Base-by-base conservation (phyloP, 75 land plant species). In the Pinus tabuliformis region DNA sequence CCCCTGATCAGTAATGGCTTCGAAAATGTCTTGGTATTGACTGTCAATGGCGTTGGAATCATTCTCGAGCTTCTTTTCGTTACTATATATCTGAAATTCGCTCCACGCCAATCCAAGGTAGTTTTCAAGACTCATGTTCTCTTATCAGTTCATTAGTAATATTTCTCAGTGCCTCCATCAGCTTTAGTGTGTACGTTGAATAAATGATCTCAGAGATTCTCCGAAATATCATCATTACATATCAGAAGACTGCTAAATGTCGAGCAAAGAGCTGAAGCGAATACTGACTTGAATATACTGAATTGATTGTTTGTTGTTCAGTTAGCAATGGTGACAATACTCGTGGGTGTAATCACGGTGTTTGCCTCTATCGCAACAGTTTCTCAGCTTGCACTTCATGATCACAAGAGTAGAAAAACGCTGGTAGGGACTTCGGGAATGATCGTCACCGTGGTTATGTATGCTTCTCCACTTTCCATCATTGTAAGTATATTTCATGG, bases 11-110 rank as follows among this genome's bases (percentile, higher is more conserved):
- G 26, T 26, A 26, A 45, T 45, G 49, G 49, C 49, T 82, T 81
- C 86, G 82, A 91, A 73, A 85, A 86, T 56, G 68, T 88, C 58
- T 84, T 82, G 22, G 64, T 91, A 24, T 56, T 91, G 62, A 91
- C 88, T 79, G 86, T 91, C 72, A 88, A 91, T 76, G 93, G 84
- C 70, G 17, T 83, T 17, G 93, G 90, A 22, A 73, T 83, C 57
- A 58, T 84, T 36, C 77, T 91, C 16, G 90, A 91, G 83, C 7
- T 76, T 20, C 75, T 87, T 52, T 91, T 85, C 88, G 81, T 91
- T n/a, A 3, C 61, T 57, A 88, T 86, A 15, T 88, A 81, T 45
- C 63, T 83, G 16, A 77, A 63, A 56, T 90, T 77, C 59, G 77
- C 88, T 39, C 59, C 85, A 59, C 0, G 79, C 24, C 57, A 56